A percentile compares a stretch with the other conserved stretches of the same genome.
phyloP scores from a whole-genome alignment of 257 asterid genomes.

The Striga asiatica region DNA sequence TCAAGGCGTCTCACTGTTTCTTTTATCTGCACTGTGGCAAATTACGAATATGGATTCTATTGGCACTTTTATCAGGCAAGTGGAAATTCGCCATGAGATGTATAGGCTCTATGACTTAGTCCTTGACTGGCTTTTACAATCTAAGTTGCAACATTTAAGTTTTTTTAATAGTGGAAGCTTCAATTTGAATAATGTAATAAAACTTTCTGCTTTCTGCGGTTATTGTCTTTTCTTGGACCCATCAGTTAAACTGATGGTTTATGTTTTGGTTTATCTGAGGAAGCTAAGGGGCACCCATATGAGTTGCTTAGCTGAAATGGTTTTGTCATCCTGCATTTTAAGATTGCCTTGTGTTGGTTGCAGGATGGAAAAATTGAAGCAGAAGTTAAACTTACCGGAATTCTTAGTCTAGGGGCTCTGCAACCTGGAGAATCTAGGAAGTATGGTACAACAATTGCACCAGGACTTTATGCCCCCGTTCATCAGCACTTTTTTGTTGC shows the following conservation, averaged over 20 bases:
- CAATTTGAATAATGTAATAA: neutral
- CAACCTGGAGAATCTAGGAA: conserved; percentile 83
- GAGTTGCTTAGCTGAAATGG: neutral
- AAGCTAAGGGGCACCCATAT: neutral
- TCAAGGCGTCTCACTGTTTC: conserved; percentile 96
- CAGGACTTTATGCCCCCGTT: conserved; percentile 93
- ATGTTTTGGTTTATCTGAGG: neutral
- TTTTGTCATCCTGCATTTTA: conserved; percentile 10
- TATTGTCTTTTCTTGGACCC: conserved; percentile 2
- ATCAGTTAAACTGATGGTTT: neutral
- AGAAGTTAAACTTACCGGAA: conserved; percentile 93
- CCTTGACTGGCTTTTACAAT: neutral
- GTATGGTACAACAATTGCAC: conserved; percentile 90
- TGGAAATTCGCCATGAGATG: neutral
- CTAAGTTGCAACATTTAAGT: neutral
- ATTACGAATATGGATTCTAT: conserved; percentile 91
- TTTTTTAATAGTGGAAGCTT: neutral
- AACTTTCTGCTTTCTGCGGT: neutral
- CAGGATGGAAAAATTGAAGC: conserved; percentile 99
- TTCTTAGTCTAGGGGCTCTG: conserved; percentile 87
- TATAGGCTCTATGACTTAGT: neutral
- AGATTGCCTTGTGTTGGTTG: conserved; percentile 7
- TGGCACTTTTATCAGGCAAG: conserved; percentile 98
- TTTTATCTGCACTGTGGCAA: conserved; percentile 90
- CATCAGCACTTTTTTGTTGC: conserved; percentile 98